phyloP scores from a whole-genome alignment of 257 asterid species.

The Solanum chiquidenum region DNA sequence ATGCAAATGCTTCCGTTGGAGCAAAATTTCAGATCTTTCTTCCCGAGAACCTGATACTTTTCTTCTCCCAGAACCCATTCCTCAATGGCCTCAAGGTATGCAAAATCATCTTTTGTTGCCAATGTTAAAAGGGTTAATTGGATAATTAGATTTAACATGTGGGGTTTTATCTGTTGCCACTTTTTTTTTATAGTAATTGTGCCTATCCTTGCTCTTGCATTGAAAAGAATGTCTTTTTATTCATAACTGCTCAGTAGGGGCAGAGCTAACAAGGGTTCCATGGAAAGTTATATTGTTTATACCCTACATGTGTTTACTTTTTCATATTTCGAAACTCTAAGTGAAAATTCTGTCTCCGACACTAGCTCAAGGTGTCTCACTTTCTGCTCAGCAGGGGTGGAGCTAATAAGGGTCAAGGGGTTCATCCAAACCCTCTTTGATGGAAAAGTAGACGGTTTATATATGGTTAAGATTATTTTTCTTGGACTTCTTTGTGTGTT shows the following conservation, averaged over 20 bases:
- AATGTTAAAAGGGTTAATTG: neutral
- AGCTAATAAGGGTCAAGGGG: neutral
- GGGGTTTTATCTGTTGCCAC: neutral
- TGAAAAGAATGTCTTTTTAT: no score
- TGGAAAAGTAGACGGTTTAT: neutral
- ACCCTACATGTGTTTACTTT: neutral
- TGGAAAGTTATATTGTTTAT: neutral
- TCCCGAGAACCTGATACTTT: conserved; percentile 34
- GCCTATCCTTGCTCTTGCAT: neutral
- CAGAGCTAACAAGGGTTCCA: neutral
- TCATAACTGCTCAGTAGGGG: neutral
- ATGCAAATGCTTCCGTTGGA: conserved; percentile 53
- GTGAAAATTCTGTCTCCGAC: neutral
- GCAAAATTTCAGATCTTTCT: conserved; percentile 21
- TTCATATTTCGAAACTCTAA: neutral
- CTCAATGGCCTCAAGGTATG: conserved; percentile 75
- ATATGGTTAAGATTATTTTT: no score
- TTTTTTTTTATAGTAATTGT: neutral
- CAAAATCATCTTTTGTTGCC: neutral
- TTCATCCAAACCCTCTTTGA: neutral
- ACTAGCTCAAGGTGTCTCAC: neutral
- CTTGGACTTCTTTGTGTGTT: neutral
- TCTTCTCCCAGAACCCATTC: conserved; percentile 69
- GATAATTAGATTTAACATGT: neutral
- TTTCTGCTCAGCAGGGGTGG: neutral